Evolutionary conservation across 2,329 filamentous ascomycete species (phyloP), one percentile per base, ranked within the genome.

Genomic region (Colletotrichum magnum): DNA sequence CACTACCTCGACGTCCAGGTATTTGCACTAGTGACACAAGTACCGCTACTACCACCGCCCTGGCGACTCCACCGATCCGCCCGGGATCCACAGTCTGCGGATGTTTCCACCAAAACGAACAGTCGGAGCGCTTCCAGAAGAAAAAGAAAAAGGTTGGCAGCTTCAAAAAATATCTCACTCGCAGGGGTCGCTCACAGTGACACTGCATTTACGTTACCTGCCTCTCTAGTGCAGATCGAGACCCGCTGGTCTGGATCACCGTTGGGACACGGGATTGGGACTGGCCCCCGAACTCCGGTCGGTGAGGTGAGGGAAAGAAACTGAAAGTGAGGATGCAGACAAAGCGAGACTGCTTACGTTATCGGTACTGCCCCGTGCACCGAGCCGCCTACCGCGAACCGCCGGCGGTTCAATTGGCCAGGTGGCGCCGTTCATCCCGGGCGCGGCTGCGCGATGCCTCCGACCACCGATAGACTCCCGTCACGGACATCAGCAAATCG

Each of bases 241-340:
- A 41, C 50, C 63, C 57, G 57, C 57, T 5, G 36, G 3, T n/a
- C 36, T 32, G 45, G n/a, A 26, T 50, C 41, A 36, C 32, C 2
- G 9, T 36, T 36, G 45, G 13, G 16, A 47, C 45, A 15, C 12
- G 10, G 21, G 9, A 50, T 21, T 43, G 28, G 43, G 15, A 39
- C 43, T 45, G 54, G 47, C 43, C 50, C 7, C 66, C 62, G 66
- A 60, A 66, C 13, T 66, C 62, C 66, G 66, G 24, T 56, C 12
- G 18, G 36, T 48, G 26, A 32, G 16, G 48, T 48, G 26, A 32
- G 16, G 48, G 13, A 26, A 32, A 48, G 43, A 13, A 43, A 51
- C 13, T 2, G 5, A 15, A 16, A n/a, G 13, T 45, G 10, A 24
- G 9, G 9, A 47, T 36, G 45, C n/a, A 50, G 36, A 47, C 21